Evolutionary conservation across 352 stramenopile species (phyloP).

Genomic region (Pythium sp.): DNA sequence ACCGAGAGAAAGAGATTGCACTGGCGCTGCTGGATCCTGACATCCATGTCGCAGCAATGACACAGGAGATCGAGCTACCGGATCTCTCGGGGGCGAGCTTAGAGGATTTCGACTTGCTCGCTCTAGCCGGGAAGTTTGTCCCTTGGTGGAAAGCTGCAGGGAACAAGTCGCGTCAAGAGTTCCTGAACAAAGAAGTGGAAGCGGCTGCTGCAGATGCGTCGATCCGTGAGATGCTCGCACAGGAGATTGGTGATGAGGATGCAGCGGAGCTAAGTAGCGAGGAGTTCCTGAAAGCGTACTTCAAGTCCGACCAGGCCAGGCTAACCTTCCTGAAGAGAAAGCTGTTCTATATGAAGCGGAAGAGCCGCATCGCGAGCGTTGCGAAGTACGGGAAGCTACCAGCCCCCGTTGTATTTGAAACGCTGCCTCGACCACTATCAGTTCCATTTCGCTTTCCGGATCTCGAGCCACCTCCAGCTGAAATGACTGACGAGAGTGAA

Average conservation of each 20-base stretch:
- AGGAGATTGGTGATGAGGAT: slow-evolving; percentile 21
- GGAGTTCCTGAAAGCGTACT: slow-evolving; percentile 47
- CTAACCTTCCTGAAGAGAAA: slow-evolving; percentile 53
- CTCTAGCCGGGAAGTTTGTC: slow-evolving; percentile 47
- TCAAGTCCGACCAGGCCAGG: slow-evolving; percentile 34
- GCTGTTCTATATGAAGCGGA: slow-evolving; percentile 40
- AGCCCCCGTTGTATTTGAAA: slow-evolving; percentile 42
- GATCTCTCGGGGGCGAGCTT: slow-evolving; percentile 36
- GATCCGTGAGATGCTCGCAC: slow-evolving; percentile 33
- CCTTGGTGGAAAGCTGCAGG: slow-evolving; percentile 48
- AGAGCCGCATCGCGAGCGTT: slow-evolving; percentile 37
- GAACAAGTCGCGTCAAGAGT: slow-evolving; percentile 52
- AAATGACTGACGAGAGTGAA: slow-evolving; percentile 12
- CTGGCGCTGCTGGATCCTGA: slow-evolving; percentile 52
- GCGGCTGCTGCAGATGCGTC: slow-evolving; percentile 38
- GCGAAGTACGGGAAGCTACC: slow-evolving; percentile 43
- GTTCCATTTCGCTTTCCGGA: slow-evolving; percentile 34
- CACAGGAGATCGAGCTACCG: slow-evolving; percentile 51
- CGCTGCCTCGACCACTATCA: slow-evolving; percentile 28
- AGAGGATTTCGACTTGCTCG: slow-evolving; percentile 43
- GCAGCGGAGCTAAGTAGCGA: slow-evolving; percentile 15
- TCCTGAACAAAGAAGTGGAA: slow-evolving; percentile 44
- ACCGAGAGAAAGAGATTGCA: slow-evolving; percentile 45
- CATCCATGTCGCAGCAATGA: slow-evolving; percentile 61
- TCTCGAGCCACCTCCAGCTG: not conserved